A percentile compares a stretch with the other conserved stretches of the same genome.
These are phyloP conservation scores for Backusella liffmaniae DNA, from an alignment of 192 early-diverging fungal genomes.

Conservation along the genomic window DNA sequence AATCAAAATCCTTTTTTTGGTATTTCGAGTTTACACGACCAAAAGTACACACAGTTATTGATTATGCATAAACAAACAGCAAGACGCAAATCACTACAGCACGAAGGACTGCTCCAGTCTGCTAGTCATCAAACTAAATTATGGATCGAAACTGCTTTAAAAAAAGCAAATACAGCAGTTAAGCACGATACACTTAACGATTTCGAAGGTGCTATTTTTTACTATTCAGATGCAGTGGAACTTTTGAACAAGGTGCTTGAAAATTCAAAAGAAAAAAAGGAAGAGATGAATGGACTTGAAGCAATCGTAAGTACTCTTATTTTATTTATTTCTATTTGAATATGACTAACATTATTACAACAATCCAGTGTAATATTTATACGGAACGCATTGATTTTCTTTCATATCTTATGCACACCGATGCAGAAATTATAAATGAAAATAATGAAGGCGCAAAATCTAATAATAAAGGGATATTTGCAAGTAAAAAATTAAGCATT, in stretches of 20 bases:
- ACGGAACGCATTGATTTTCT: not conserved
- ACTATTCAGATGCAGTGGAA: not conserved
- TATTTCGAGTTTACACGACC: not conserved
- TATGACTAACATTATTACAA: not conserved
- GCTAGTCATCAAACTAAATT: not conserved
- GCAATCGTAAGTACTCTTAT: not conserved
- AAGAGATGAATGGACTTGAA: not conserved
- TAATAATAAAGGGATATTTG: not conserved
- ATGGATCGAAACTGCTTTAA: not conserved
- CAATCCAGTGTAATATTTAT: not conserved
- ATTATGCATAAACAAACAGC: not conserved
- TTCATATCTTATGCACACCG: not conserved
- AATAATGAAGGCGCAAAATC: not conserved
- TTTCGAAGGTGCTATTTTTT: not conserved
- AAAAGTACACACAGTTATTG: not conserved
- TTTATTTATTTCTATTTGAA: not conserved
- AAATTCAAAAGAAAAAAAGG: slow-evolving; percentile 10
- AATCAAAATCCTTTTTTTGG: not conserved
- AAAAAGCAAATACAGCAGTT: not conserved
- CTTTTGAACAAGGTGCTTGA: not conserved
- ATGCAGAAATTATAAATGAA: not conserved
- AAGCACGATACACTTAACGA: not conserved
- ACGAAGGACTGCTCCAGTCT: not conserved
- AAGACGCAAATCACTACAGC: not conserved
- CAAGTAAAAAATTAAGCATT: not conserved